Evolutionary conservation across 257 asterid genomes (phyloP), one percentile per base, ranked within the genome.

Genomic region (Scutellaria baicalensis): DNA sequence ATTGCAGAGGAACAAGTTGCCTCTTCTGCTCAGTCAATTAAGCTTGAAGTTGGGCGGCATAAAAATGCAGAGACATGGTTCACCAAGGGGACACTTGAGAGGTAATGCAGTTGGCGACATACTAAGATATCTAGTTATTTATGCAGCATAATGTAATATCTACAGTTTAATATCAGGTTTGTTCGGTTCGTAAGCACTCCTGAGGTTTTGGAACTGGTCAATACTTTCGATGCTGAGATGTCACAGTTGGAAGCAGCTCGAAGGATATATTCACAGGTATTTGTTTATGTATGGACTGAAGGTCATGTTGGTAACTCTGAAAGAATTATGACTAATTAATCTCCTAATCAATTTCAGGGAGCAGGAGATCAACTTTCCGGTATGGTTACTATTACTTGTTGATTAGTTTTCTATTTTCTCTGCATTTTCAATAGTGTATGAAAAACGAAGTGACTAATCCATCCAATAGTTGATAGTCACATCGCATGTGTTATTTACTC

Each of bases 141-240:
- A 27, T 20, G 43, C 38, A 14, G 27, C 36, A 49, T 48, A 55
- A 36, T 33, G 69, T 65, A 54, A 59, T 59, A 48, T 55, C 14
- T 52, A 11, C n/a, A 14, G 21, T 40, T 59, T 71, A 56, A 73
- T 64, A 33, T 78, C 81, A 91, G 97, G 88, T 92, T 89, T 74
- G 95, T 92, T 60, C 83, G 96, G 71, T 92, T 92, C 80, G 98
- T 92, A 62, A 89, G 96, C 79, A 90, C 97, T 10, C 98, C 97
- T 6, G 96, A 93, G 79, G 80, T 91, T 79, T 61, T 90, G 83
- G 98, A 90, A 77, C 77, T 84, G 75, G 95, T 86, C 44, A 86
- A 78, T 72, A 88, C 88, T n/a, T 80, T 75, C 49, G 97, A 86
- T 77, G 86, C 87, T 8, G 98, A 92, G 83, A 88, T 88, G 94